These are phyloP conservation scores for Croton setiger DNA, from an alignment of 441 rosid species.

Conservation along the genomic window DNA sequence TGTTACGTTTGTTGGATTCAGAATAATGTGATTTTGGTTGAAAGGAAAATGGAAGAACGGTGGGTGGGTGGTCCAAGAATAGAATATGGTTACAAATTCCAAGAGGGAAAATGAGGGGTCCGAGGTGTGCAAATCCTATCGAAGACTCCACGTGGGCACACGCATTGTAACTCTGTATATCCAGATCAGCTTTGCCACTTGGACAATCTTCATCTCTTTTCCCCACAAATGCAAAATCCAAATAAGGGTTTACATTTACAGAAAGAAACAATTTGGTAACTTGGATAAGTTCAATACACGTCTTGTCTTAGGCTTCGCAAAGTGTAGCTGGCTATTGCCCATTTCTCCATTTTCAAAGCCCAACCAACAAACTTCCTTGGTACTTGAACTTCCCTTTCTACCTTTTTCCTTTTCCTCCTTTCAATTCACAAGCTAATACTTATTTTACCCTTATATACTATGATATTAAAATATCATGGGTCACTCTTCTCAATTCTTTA, in stretches of 20 bases:
- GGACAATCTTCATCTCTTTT: too few species aligned
- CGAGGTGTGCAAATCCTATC: slow-evolving; percentile 5
- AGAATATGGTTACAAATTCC: slow-evolving; percentile 26
- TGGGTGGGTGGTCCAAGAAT: not conserved
- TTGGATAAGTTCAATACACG: not conserved
- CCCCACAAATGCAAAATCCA: too few species aligned
- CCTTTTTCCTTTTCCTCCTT: not conserved
- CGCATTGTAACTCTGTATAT: not conserved
- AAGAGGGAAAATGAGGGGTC: too few species aligned
- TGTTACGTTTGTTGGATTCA: too few species aligned
- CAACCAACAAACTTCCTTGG: slow-evolving; percentile 23
- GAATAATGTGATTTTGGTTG: too few species aligned
- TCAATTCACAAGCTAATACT: not conserved
- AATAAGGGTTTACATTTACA: too few species aligned
- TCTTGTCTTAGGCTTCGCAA: too few species aligned
- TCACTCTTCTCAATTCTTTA: too few species aligned
- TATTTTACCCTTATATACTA: too few species aligned
- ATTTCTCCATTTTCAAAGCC: slow-evolving; percentile 9
- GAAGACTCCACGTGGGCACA: slow-evolving; percentile 29
- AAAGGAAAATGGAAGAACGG: too few species aligned
- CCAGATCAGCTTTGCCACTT: not conserved
- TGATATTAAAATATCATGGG: too few species aligned
- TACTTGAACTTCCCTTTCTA: slow-evolving; percentile 9
- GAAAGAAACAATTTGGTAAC: too few species aligned
- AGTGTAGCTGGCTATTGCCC: slow-evolving; percentile 29